These are phyloP conservation scores for Acanthamoeba triangularis DNA, from an alignment of 208 protist species.

Conservation along the genomic window DNA sequence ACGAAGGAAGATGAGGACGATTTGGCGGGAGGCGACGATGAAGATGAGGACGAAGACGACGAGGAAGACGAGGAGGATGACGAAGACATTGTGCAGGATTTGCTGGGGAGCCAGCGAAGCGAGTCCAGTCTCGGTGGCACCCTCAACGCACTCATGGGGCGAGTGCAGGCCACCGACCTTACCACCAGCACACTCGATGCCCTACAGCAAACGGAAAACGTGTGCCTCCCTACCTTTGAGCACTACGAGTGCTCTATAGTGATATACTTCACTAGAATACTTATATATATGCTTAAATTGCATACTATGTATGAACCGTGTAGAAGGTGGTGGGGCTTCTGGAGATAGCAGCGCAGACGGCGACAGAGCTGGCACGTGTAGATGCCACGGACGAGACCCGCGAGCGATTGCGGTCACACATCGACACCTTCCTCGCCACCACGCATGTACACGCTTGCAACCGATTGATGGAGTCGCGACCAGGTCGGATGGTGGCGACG, in stretches of 20 bases:
- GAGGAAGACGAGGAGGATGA: not conserved
- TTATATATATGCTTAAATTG: no score
- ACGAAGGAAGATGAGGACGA: not conserved
- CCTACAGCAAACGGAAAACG: constrained; percentile 9
- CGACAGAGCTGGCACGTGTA: not conserved
- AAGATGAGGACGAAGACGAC: not conserved
- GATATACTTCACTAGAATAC: not conserved
- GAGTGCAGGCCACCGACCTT: constrained; percentile 1
- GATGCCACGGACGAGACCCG: not conserved
- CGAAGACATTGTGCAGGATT: not conserved
- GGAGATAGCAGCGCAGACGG: constrained; percentile 34
- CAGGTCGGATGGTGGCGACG: no score
- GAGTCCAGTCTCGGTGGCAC: not conserved
- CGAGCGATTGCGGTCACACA: not conserved
- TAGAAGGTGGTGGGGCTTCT: constrained; percentile 22
- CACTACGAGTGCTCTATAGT: no score
- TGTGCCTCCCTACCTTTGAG: not conserved
- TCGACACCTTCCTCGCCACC: constrained; percentile 26
- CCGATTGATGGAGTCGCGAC: not conserved
- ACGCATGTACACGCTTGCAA: not conserved
- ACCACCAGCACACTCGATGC: not conserved
- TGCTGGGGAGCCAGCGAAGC: not conserved
- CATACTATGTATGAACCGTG: no score
- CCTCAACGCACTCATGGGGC: not conserved
- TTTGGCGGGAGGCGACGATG: not conserved